Conservation (phyloP, 768 basidiomycete genomes). For the Hortiboletus flavorubellus region DNA sequence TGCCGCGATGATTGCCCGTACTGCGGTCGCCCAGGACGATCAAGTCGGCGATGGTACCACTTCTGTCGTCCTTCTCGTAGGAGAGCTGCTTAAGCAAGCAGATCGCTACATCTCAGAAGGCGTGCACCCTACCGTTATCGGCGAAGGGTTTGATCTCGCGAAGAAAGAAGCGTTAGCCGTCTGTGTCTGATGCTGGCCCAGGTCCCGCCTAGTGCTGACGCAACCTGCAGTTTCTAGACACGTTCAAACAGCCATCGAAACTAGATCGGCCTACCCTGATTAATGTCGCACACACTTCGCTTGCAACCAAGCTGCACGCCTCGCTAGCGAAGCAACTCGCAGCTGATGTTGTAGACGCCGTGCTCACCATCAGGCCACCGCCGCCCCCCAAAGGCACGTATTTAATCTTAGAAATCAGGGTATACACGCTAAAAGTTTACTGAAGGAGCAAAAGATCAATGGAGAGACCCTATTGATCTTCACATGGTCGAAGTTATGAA, state of each 20-base stretch:
- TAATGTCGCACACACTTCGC: constrained; percentile 91
- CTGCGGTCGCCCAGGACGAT: constrained; percentile 98
- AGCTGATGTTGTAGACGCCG: constrained; percentile 93
- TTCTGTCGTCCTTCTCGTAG: constrained; percentile 92
- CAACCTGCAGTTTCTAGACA: constrained; percentile 78
- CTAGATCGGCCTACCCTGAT: constrained; percentile 90
- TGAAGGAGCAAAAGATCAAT: constrained; percentile 60
- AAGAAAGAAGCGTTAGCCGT: constrained; percentile 93
- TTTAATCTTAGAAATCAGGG: constrained; percentile 26
- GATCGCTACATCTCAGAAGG: constrained; percentile 98
- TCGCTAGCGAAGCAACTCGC: constrained; percentile 83
- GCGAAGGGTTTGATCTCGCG: constrained; percentile 93
- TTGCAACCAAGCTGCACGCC: constrained; percentile 87
- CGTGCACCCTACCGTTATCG: constrained; percentile 95
- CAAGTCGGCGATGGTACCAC: constrained; percentile 99
- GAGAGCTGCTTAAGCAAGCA: constrained; percentile 94
- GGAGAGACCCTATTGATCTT: constrained; percentile 89
- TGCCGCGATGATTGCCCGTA: constrained; percentile 97
- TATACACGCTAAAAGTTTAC: constrained; percentile 25
- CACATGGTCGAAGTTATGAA: constrained; percentile 99
- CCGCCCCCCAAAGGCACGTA: constrained; percentile 54
- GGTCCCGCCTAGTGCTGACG: constrained; percentile 19
- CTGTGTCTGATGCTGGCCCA: constrained; percentile 33
- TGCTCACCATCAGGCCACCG: constrained; percentile 78
- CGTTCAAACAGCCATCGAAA: constrained; percentile 73